Evolutionary conservation across 2,329 filamentous ascomycete genomes (phyloP), one percentile per base, ranked within the genome.

Genomic region (Aureobasidium melanogenum): DNA sequence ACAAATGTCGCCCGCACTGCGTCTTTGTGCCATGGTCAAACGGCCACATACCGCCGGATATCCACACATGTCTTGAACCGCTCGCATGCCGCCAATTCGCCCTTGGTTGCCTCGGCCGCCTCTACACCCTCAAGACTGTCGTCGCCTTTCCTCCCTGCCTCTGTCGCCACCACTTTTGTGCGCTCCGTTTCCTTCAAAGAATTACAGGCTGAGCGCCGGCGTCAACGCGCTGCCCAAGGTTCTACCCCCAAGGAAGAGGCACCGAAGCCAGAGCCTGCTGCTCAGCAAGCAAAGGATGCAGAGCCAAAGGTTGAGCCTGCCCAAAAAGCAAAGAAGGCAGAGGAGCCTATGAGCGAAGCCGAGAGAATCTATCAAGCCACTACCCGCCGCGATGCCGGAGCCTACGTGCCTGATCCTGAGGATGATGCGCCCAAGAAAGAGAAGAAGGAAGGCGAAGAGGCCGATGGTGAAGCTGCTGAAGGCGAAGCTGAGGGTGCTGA

Each of bases 11-110:
- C 68, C 65, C 71, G 72, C 62, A 70, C 71, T 65, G 68, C 72
- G 67, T 67, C 72, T 61, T 70, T 69, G 66, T 72, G 73, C 63
- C 75, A 76, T 67, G 76, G 76, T 67, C 73, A 77, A 67, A 76
- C 78, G 36, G 74, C 77, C 55, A 73, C 77, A 60, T 78, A 79
- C 69, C 73, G 79, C 66, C 74, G 78, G 72, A 73, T 79, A 78
- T 73, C 66, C 58, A 63, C 62, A 32, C 61, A 62, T 44, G 43
- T 65, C 51, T 39, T 56, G 48, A 58, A 60, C 48, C 44, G 50
- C 30, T 50, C 60, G 5, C 17, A 44, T 17, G 41, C 44, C 10
- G 12, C 14, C 10, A 14, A 36, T n/a, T 58, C 61, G 6, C 64
- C 69, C 54, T 67, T 71, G 24, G 2, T 59, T 24, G 32, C 56